Evolutionary conservation across 768 basidiomycete species (phyloP), one percentile per base, ranked within the genome.

Genomic region (Boletus patriciae): DNA sequence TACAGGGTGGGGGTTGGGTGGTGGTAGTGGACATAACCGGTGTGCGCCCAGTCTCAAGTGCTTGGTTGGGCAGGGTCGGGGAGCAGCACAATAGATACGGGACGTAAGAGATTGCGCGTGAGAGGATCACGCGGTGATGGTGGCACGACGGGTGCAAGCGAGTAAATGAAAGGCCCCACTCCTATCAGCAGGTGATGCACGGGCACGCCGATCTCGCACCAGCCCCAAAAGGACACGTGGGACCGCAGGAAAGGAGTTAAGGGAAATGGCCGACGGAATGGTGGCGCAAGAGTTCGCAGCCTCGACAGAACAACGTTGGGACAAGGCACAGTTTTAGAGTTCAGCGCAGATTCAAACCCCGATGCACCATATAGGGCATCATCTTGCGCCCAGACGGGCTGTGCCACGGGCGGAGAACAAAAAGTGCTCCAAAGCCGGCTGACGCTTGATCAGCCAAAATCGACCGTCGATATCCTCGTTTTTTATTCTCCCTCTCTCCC

Each of bases 321-420:
- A 9, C 11, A 63, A 51, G 51, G 46, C 42, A 57, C 60, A 16
- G 18, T 45, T 47, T 59, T 62, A 61, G 3, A 71, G 66, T 67
- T 70, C 54, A 58, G 62, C 64, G 29, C 38, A 60, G 67, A 65
- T 73, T 70, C 38, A 70, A 42, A 61, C 60, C 53, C 72, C 60
- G 67, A 53, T 27, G n/a, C 27, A 44, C 59, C 68, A 60, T 44
- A 59, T 62, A 52, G 46, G 57, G 71, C 1, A 67, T 15, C 1
- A 25, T 50, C 49, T 72, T 73, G 37, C 70, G 67, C 60, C 72
- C 51, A 7, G 12, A n/a, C 63, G 54, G 62, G 60, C 70, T 66
- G 60, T 71, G 68, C 64, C 70, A 55, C 34, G 1, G 69, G 68
- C 70, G 72, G 70, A 72, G 68, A 63, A 73, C 61, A 54, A 72